These are phyloP conservation scores for Ophiostoma quercus DNA, from an alignment of 2,329 filamentous ascomycete genomes.

Conservation along the genomic window DNA sequence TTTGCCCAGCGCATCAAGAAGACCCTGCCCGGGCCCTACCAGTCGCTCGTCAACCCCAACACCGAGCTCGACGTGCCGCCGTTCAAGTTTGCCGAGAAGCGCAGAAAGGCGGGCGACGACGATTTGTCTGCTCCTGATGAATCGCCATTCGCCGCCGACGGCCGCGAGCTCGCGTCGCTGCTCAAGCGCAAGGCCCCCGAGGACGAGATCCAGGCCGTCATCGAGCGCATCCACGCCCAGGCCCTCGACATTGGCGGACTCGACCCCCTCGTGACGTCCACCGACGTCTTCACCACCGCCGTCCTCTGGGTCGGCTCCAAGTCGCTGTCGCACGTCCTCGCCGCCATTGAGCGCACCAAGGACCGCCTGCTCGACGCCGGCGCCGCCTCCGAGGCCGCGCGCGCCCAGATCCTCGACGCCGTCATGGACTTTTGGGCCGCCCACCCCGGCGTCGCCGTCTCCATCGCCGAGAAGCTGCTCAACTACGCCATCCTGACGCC, in stretches of 20 bases:
- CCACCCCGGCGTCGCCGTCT: constrained; percentile 85
- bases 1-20: constrained; percentile 95
- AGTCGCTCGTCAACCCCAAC: constrained; percentile 73
- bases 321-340: constrained; percentile 90
- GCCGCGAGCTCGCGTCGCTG: constrained; percentile 71
- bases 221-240: constrained; percentile 75
- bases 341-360: constrained; percentile 92
- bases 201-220: constrained; percentile 76
- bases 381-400: constrained; percentile 65
- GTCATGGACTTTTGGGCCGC: constrained; percentile 91
- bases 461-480: constrained; percentile 91
- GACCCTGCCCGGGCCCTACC: constrained; percentile 79
- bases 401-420: constrained; percentile 81
- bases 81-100: constrained; percentile 64
- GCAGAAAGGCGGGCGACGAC: neutral
- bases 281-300: constrained; percentile 87
- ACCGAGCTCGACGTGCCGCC: constrained; percentile 95
- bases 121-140: neutral
- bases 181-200: constrained; percentile 80
- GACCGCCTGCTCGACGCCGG: constrained; percentile 78
- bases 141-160: constrained; percentile 64
- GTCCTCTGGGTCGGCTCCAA: constrained; percentile 94
- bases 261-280: constrained; percentile 78
- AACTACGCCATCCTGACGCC: constrained; percentile 95
- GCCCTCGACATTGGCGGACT: constrained; percentile 57